phyloP scores from a whole-genome alignment of 2,329 filamentous ascomycete species.

The Aspergillus alliaceus region DNA sequence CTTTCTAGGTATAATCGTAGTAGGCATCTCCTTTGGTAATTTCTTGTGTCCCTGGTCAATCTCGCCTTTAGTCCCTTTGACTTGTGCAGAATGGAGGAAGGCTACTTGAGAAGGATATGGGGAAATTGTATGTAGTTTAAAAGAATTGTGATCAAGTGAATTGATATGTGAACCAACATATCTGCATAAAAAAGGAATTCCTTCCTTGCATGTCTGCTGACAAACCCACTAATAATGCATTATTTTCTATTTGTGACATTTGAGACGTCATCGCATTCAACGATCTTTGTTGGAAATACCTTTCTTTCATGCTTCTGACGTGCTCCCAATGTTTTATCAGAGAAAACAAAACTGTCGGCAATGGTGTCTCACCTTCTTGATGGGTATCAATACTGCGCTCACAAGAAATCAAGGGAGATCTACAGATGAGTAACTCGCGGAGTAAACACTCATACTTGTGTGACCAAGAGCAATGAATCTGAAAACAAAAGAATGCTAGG shows the following conservation, averaged over 20 bases:
- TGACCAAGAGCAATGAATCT: neutral
- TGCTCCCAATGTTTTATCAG: too few relatives aligned
- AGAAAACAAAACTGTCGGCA: too few relatives aligned
- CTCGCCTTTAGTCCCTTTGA: too few relatives aligned
- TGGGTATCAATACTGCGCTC: neutral
- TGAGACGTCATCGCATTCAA: constrained; percentile 2
- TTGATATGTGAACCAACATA: too few relatives aligned
- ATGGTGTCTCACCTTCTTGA: neutral
- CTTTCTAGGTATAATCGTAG: too few relatives aligned
- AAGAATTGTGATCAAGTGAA: too few relatives aligned
- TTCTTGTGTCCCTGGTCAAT: too few relatives aligned
- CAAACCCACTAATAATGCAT: neutral
- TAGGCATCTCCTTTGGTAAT: too few relatives aligned
- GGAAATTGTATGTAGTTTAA: too few relatives aligned
- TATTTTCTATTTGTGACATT: constrained; percentile 2
- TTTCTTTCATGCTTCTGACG: too few relatives aligned
- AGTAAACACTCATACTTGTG: neutral
- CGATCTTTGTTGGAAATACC: neutral
- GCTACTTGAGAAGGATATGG: too few relatives aligned
- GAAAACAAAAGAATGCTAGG: neutral
- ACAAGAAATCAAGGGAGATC: neutral
- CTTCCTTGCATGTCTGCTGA: neutral
- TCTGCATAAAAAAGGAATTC: neutral
- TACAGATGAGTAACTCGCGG: neutral
- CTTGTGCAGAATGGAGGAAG: too few relatives aligned